Conservation (phyloP, 2,329 filamentous ascomycete genomes). For the Corniculantispora saksenae region DNA sequence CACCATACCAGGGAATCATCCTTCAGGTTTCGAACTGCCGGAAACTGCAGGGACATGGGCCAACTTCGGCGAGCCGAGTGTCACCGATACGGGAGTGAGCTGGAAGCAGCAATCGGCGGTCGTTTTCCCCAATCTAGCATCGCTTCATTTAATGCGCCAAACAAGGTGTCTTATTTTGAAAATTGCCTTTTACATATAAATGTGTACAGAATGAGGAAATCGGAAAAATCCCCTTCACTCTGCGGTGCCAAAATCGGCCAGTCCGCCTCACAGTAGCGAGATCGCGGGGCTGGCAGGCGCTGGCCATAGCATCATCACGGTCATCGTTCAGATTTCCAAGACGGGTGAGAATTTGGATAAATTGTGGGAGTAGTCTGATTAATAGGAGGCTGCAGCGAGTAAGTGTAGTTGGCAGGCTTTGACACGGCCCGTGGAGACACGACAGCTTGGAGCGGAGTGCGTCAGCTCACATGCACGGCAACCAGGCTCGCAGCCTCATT, state of each 20-base stretch:
- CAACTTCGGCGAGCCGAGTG: background rate
- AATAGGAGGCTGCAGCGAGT: background rate
- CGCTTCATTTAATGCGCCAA: background rate
- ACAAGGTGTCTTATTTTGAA: background rate
- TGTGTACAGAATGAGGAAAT: no score
- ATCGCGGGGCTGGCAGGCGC: background rate
- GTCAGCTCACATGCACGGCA: background rate
- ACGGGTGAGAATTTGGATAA: background rate
- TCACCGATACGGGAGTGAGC: background rate
- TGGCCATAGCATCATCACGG: background rate
- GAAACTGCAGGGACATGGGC: background rate
- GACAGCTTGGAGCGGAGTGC: background rate
- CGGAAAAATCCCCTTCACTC: background rate
- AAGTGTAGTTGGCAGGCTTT: background rate
- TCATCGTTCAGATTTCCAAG: background rate
- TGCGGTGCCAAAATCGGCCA: background rate
- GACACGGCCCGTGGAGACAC: background rate
- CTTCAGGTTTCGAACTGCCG: background rate
- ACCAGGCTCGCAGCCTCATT: background rate
- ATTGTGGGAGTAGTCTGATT: background rate
- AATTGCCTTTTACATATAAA: background rate
- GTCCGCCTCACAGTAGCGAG: background rate
- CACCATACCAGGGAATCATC: background rate
- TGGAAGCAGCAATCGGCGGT: background rate
- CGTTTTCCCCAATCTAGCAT: background rate